Evolutionary conservation across 768 basidiomycete species (phyloP).

Genomic region (Nevesoporus exiguus): DNA sequence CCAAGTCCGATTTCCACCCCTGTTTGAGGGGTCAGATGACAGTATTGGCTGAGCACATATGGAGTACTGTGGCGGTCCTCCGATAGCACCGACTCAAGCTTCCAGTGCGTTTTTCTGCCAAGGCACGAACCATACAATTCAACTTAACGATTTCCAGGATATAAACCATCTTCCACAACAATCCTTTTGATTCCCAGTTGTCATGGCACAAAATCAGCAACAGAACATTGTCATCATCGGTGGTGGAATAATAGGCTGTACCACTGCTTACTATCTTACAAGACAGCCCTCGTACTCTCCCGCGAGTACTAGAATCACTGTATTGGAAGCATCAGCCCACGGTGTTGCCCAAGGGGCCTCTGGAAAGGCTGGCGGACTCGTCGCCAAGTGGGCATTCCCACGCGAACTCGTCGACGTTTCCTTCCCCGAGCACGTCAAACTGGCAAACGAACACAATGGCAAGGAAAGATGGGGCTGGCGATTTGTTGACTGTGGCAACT

Average conservation of each 20-base stretch:
- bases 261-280: slow-evolving; percentile 77
- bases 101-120: too few relatives aligned
- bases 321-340: slow-evolving; percentile 66
- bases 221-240: slow-evolving; percentile 70
- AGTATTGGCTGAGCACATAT: background rate
- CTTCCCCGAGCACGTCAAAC: slow-evolving; percentile 59
- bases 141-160: too few relatives aligned
- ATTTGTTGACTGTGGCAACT: slow-evolving; percentile 66
- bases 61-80: too few relatives aligned
- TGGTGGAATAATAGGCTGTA: slow-evolving; percentile 83
- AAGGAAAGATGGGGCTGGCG: slow-evolving; percentile 80
- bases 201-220: slow-evolving; percentile 19
- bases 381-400: slow-evolving; percentile 84
- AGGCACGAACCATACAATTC: too few relatives aligned
- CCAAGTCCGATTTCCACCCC: slow-evolving; percentile 1
- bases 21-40: slow-evolving; percentile 1
- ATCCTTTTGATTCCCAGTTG: background rate
- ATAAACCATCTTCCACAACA: too few relatives aligned
- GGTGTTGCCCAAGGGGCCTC: slow-evolving; percentile 77
- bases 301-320: slow-evolving; percentile 44
- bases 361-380: slow-evolving; percentile 81
- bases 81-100: too few relatives aligned
- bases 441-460: slow-evolving; percentile 70
- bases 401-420: slow-evolving; percentile 67
- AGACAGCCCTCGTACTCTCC: slow-evolving; percentile 48